Percentiles rank a stretch among this genome's conserved stretches.
Evolutionary conservation across 2,329 filamentous ascomycete species (phyloP).

Genomic region (Sclerotinia glacialis): DNA sequence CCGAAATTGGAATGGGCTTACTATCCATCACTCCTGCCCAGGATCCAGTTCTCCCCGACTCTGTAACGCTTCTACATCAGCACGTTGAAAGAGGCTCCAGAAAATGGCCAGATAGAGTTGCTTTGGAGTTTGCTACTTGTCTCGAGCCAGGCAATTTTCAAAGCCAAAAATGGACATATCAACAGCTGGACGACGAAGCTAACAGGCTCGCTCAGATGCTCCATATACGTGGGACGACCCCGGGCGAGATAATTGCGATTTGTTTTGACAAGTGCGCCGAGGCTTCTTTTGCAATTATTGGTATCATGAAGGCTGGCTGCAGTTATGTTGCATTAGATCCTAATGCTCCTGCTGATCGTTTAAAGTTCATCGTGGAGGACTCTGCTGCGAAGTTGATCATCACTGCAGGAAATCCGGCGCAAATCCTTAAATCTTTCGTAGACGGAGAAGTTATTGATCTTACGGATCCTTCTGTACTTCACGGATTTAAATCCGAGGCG

Average conservation of each 20-base stretch:
- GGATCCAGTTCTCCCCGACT: slow-evolving; percentile 51
- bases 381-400: slow-evolving; percentile 65
- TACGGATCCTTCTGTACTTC: slow-evolving; percentile 32
- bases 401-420: slow-evolving; percentile 48
- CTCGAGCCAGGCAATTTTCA: slow-evolving; percentile 48
- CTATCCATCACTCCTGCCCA: slow-evolving; percentile 67
- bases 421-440: slow-evolving; percentile 40
- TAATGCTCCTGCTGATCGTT: slow-evolving; percentile 39
- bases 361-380: slow-evolving; percentile 49
- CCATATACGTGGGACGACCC: slow-evolving; percentile 45
- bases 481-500: slow-evolving; percentile 30
- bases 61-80: slow-evolving; percentile 66
- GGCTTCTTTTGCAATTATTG: slow-evolving; percentile 41
- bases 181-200: slow-evolving; percentile 65
- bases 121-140: slow-evolving; percentile 70
- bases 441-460: slow-evolving; percentile 31
- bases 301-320: slow-evolving; percentile 41
- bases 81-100: slow-evolving; percentile 67
- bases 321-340: slow-evolving; percentile 44
- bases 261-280: slow-evolving; percentile 43
- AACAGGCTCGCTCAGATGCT: slow-evolving; percentile 72
- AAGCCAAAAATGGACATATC: slow-evolving; percentile 67
- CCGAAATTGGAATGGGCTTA: slow-evolving; percentile 41
- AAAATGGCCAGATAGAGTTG: slow-evolving; percentile 56
- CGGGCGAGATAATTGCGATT: slow-evolving; percentile 49